A percentile compares a stretch with the other conserved stretches of the same genome.
phyloP scores from a whole-genome alignment of 345 rosid species.

The Ceriops tagal region DNA sequence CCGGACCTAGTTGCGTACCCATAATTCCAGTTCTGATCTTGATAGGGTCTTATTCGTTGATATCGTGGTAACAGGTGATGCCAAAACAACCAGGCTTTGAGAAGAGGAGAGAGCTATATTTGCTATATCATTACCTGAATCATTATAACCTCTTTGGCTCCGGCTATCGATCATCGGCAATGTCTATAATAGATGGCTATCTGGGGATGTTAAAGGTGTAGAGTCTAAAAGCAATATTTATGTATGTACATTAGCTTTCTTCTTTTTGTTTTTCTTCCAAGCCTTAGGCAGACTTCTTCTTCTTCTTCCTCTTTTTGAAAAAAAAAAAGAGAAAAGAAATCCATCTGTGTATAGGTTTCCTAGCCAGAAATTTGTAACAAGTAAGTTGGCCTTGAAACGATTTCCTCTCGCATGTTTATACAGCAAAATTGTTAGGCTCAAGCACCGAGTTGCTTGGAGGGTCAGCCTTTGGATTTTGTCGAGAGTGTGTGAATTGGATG shows the following conservation, averaged over 20 bases:
- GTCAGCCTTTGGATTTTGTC: no score
- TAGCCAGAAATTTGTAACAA: background rate
- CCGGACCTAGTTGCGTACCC: background rate
- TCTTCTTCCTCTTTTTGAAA: no score
- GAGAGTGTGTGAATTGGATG: no score
- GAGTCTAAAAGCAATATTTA: background rate
- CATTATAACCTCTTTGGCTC: constrained; percentile 93
- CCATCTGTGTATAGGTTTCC: background rate
- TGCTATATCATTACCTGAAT: constrained; percentile 88
- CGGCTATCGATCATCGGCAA: constrained; percentile 73
- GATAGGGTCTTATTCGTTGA: background rate
- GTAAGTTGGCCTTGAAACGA: no score
- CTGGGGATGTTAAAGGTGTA: constrained; percentile 50
- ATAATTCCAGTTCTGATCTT: background rate
- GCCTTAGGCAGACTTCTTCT: background rate
- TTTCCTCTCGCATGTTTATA: no score
- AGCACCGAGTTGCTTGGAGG: no score
- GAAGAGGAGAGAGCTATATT: constrained; percentile 69
- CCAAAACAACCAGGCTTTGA: constrained; percentile 80
- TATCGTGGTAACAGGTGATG: constrained; percentile 50
- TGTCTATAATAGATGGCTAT: constrained; percentile 71
- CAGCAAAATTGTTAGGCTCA: no score
- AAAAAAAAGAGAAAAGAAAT: background rate
- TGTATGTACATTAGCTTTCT: background rate
- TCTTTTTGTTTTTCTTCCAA: background rate